Evolutionary conservation across 2,329 filamentous ascomycete genomes (phyloP).

Genomic region (Saccharata proteae): DNA sequence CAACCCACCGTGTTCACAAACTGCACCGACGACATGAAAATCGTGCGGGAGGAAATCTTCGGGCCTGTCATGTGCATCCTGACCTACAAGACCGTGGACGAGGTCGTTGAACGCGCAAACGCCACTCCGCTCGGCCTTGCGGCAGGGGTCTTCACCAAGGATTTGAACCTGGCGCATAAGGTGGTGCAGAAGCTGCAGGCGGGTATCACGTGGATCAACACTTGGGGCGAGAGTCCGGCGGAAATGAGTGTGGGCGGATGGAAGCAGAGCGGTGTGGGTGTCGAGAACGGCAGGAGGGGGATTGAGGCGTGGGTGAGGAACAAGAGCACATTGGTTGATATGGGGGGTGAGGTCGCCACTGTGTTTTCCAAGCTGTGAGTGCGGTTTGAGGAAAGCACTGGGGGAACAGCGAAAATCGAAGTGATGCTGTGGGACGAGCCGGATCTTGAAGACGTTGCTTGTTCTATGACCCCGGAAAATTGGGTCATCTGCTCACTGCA

Average conservation of each 20-base stretch:
- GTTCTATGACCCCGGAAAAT: no score
- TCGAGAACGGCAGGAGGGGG: slow-evolving; percentile 73
- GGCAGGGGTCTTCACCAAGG: slow-evolving; percentile 69
- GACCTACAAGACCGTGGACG: slow-evolving; percentile 56
- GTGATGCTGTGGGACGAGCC: no score
- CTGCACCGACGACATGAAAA: slow-evolving; percentile 71
- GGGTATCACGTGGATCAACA: slow-evolving; percentile 86
- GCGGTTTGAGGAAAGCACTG: no score
- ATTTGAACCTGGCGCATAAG: slow-evolving; percentile 61
- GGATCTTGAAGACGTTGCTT: no score
- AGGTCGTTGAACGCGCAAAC: slow-evolving; percentile 63
- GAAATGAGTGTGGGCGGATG: slow-evolving; percentile 90
- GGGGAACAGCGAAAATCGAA: no score
- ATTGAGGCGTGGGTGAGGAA: slow-evolving; percentile 74
- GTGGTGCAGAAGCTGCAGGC: slow-evolving; percentile 62
- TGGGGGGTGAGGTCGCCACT: slow-evolving; percentile 56
- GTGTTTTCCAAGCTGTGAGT: slow-evolving; percentile 58
- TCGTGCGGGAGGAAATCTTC: slow-evolving; percentile 76
- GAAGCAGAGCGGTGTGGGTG: slow-evolving; percentile 80
- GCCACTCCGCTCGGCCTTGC: slow-evolving; percentile 66
- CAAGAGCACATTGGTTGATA: slow-evolving; percentile 80
- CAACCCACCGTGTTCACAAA: slow-evolving; percentile 74
- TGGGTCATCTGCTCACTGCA: no score
- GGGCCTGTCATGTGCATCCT: slow-evolving; percentile 78
- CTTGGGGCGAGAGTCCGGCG: slow-evolving; percentile 82